These are phyloP conservation scores for Plasmopara viticola DNA, from an alignment of 352 stramenopile genomes.

Conservation along the genomic window DNA sequence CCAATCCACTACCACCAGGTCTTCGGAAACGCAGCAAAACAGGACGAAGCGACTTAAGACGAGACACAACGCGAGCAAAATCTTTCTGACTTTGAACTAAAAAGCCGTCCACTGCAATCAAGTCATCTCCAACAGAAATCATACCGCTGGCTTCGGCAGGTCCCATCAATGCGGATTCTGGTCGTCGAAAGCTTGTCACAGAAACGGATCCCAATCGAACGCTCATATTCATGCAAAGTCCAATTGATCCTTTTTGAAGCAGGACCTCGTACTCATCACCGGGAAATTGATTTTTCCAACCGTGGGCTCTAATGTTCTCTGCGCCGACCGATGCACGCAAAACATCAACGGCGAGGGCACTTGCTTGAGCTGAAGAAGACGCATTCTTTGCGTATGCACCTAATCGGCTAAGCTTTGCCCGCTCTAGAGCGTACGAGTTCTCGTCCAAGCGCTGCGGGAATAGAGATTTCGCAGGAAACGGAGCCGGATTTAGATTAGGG, in stretches of 20 bases:
- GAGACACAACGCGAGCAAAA: constrained; percentile 74
- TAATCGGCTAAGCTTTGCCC: constrained; percentile 38
- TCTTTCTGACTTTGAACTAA: constrained; percentile 70
- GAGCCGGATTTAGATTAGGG: constrained; percentile 40
- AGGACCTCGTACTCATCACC: constrained; percentile 79
- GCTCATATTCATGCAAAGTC: constrained; percentile 89
- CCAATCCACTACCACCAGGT: constrained; percentile 34
- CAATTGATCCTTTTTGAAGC: constrained; percentile 82
- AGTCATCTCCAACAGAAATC: constrained; percentile 70
- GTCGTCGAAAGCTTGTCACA: constrained; percentile 78
- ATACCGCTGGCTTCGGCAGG: constrained; percentile 76
- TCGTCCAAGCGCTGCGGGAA: constrained; percentile 60
- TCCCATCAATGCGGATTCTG: constrained; percentile 63
- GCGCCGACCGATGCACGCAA: constrained; percentile 42
- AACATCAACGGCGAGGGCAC: constrained; percentile 63
- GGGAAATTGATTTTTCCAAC: constrained; percentile 62
- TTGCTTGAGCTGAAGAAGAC: constrained; percentile 48
- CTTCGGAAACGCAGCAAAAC: constrained; percentile 78
- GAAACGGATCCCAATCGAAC: constrained; percentile 72
- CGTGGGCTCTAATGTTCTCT: constrained; percentile 42
- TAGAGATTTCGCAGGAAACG: constrained; percentile 55
- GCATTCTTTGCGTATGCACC: constrained; percentile 59
- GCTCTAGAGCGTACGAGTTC: constrained; percentile 45
- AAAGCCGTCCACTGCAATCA: constrained; percentile 79
- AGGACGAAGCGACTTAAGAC: constrained; percentile 72